phyloP scores from a whole-genome alignment of 495 filamentous ascomycete species.

The Penicillium silybi region DNA sequence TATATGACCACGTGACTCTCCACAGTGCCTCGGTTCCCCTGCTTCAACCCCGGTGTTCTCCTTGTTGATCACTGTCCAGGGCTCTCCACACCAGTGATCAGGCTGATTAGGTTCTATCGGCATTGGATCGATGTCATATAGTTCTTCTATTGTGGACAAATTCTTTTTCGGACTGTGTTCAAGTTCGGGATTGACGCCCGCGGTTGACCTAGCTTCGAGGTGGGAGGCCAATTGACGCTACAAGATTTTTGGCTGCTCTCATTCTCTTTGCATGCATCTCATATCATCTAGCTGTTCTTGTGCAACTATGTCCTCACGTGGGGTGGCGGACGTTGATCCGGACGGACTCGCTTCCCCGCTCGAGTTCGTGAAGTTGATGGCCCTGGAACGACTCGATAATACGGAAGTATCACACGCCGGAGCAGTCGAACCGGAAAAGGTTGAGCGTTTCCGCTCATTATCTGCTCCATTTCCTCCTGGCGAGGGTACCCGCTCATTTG shows the following conservation, averaged over 20 bases:
- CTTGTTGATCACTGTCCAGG: neutral
- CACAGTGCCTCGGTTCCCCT: conserved; percentile 19
- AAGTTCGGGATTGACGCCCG: neutral
- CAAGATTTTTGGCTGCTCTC: neutral
- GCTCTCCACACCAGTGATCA: neutral
- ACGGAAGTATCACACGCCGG: conserved; percentile 1
- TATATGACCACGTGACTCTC: conserved; percentile 7
- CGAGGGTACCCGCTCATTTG: conserved; percentile 43
- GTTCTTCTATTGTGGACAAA: neutral
- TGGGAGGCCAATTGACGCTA: neutral
- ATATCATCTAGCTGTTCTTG: neutral
- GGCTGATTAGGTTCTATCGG: neutral
- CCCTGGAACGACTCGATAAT: conserved; percentile 26
- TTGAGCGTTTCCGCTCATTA: conserved; percentile 33
- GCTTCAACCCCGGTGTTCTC: conserved; percentile 2
- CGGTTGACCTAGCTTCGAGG: neutral
- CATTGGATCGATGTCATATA: neutral
- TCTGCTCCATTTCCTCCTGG: conserved; percentile 31
- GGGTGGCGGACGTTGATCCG: conserved; percentile 3
- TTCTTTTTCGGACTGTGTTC: neutral
- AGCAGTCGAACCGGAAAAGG: conserved; percentile 21
- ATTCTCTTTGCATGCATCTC: neutral
- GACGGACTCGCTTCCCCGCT: conserved; percentile 13
- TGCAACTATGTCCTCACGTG: conserved; percentile 9
- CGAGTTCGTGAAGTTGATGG: conserved; percentile 34